Evolutionary conservation across 805 yeast genomes (phyloP), one percentile per base, ranked within the genome.

Genomic region (Starmera amethionina): DNA sequence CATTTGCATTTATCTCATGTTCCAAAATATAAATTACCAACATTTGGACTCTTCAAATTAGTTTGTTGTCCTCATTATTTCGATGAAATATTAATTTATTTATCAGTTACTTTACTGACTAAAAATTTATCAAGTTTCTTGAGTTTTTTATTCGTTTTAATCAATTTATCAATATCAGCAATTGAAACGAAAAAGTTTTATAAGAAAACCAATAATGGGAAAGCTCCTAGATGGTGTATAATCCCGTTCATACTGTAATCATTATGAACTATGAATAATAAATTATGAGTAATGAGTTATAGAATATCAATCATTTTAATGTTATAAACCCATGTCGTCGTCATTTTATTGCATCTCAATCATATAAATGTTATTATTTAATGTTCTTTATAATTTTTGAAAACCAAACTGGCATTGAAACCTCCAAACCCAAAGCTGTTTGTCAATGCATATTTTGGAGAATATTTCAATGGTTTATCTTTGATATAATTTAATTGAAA

Each of bases 371-470:
- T 10, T 14, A 3, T n/a, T 27, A 8, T 13, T 22, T 7, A n/a
- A 3, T 18, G 2, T 27, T 43, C 32, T 41, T 32, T 22, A 36
- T 45, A 60, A 44, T 61, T 67, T 29, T 65, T 64, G 46, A 80
- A 73, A 35, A 79, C 68, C 3, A 93, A 53, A 3, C 94, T 72
- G 7, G 94, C 81, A 59, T 93, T 93, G 5, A 94, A 86, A 8
- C 99, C 99, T 8, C 99, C 99, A 64, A 93, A 93, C 1, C 98
- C 99, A 63, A 94, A 90, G 50, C 96, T 86, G 54, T 93, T 93
- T 37, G 87, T 76, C 50, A 93, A 45, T 0, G 90, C 97, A 46
- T 73, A 69, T 4, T 70, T 52, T 4, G 83, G 55, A 2, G 58
- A 50, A 19, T 58, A 65, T 35, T 64, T 52, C n/a, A 60, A 51